A percentile compares a stretch with the other conserved stretches of the same genome.
Evolutionary conservation across 345 rosid genomes (phyloP).

Genomic region (Sonneratia caseolaris): DNA sequence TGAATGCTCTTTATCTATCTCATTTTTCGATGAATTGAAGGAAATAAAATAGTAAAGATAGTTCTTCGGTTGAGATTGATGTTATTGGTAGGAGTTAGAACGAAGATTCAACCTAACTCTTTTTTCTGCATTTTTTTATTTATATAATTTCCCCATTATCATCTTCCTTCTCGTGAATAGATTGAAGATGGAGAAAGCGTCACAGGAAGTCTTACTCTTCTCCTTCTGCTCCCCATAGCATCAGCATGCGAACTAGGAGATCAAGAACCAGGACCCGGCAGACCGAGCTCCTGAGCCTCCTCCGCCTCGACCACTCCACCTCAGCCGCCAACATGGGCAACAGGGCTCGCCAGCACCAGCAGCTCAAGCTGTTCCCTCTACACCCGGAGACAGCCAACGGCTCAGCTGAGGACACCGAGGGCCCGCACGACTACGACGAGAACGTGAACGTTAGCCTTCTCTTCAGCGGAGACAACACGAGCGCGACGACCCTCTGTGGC

Average conservation of each 20-base stretch:
- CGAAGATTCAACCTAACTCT: too few relatives aligned
- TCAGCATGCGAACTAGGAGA: constrained; percentile 18
- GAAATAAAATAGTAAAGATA: too few relatives aligned
- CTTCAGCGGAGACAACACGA: constrained; percentile 32
- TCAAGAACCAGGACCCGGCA: constrained; percentile 47
- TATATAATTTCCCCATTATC: too few relatives aligned
- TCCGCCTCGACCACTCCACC: constrained; percentile 29
- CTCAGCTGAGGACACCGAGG: constrained; percentile 3
- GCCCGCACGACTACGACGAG: constrained; percentile 9
- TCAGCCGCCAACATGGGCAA: constrained; percentile 1
- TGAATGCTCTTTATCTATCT: too few relatives aligned
- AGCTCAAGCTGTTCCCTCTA: constrained; percentile 35
- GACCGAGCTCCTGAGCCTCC: constrained; percentile 60
- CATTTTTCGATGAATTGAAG: too few relatives aligned
- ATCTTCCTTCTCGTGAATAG: neutral
- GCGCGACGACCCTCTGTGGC: constrained; percentile 46
- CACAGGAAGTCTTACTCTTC: neutral
- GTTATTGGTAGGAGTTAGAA: too few relatives aligned
- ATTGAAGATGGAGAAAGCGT: neutral
- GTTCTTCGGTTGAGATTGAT: too few relatives aligned
- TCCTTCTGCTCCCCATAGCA: neutral
- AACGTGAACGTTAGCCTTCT: constrained; percentile 37
- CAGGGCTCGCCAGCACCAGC: constrained; percentile 21
- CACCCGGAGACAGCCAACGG: constrained; percentile 24
- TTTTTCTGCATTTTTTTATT: too few relatives aligned